Conservation (phyloP, 129 eudicot species). For the Lactuca sativa region DNA sequence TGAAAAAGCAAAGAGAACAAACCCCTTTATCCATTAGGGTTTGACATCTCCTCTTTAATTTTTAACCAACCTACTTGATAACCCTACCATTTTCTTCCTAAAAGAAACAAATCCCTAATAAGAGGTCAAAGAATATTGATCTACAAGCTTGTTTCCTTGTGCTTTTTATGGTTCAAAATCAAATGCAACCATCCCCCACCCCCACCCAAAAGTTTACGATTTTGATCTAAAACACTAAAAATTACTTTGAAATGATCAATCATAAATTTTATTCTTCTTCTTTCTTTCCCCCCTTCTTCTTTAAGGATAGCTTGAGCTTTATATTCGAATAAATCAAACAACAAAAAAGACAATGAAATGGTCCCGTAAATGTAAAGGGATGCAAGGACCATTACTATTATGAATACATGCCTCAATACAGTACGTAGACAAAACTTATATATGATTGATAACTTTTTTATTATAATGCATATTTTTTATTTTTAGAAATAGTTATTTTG, state of each 20-base stretch:
- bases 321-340: conserved; percentile 23
- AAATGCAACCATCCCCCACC: conserved; percentile 28
- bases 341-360: conserved; percentile 19
- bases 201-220: conserved; percentile 30
- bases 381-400: conserved; percentile 25
- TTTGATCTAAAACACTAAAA: conserved; percentile 40
- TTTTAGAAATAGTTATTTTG: background rate
- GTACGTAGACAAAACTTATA: background rate
- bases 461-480: background rate
- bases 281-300: conserved; percentile 28
- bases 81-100: conserved; percentile 18
- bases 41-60: conserved; percentile 35
- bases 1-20: conserved; percentile 36
- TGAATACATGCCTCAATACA: conserved; percentile 4
- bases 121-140: conserved; percentile 40
- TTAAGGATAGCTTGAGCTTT: conserved; percentile 31
- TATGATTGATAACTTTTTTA: background rate
- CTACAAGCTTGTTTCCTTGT: conserved; percentile 39
- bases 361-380: conserved; percentile 23
- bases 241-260: conserved; percentile 42
- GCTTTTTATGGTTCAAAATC: conserved; percentile 39
- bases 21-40: conserved; percentile 37
- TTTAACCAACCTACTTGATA: conserved; percentile 21
- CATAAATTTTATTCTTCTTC: conserved; percentile 42
- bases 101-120: conserved; percentile 36